Evolutionary conservation across 371 early-diverging fungal genomes (phyloP).

Genomic region (Rhizopus stolonifer): DNA sequence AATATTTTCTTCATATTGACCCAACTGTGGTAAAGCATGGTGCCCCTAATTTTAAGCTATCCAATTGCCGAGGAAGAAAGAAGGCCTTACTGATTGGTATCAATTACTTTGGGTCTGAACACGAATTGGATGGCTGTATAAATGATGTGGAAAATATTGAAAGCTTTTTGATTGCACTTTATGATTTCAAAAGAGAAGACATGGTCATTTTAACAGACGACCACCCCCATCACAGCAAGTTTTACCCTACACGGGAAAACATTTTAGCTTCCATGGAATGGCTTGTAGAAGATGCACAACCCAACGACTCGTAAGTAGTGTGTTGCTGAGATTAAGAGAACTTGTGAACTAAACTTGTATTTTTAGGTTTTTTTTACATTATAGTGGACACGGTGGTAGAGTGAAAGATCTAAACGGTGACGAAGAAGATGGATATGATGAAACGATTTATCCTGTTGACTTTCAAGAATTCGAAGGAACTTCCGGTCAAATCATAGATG

Average conservation of each 20-base stretch:
- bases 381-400: slow-evolving; percentile 87
- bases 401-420: slow-evolving; percentile 72
- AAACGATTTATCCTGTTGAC: slow-evolving; percentile 79
- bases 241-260: slow-evolving; percentile 79
- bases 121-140: slow-evolving; percentile 77
- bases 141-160: slow-evolving; percentile 91
- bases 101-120: slow-evolving; percentile 78
- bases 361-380: slow-evolving; percentile 80
- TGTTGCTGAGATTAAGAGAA: not conserved
- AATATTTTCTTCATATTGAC: slow-evolving; percentile 32
- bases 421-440: slow-evolving; percentile 79
- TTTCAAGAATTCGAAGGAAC: slow-evolving; percentile 48
- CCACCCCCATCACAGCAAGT: slow-evolving; percentile 54
- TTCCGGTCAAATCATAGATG: slow-evolving; percentile 87
- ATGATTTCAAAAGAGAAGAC: slow-evolving; percentile 65
- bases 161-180: slow-evolving; percentile 62
- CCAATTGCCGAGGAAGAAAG: slow-evolving; percentile 71
- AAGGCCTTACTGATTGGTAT: slow-evolving; percentile 90
- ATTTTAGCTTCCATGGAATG: slow-evolving; percentile 83
- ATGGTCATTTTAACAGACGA: slow-evolving; percentile 90
- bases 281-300: slow-evolving; percentile 79
- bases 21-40: slow-evolving; percentile 22
- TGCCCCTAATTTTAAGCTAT: slow-evolving; percentile 49
- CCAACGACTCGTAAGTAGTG: slow-evolving; percentile 71
- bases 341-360: not conserved